A percentile compares a stretch with the other conserved stretches of the same genome.
phyloP scores from a whole-genome alignment of 768 basidiomycete species.

The Hericium rajendrae region DNA sequence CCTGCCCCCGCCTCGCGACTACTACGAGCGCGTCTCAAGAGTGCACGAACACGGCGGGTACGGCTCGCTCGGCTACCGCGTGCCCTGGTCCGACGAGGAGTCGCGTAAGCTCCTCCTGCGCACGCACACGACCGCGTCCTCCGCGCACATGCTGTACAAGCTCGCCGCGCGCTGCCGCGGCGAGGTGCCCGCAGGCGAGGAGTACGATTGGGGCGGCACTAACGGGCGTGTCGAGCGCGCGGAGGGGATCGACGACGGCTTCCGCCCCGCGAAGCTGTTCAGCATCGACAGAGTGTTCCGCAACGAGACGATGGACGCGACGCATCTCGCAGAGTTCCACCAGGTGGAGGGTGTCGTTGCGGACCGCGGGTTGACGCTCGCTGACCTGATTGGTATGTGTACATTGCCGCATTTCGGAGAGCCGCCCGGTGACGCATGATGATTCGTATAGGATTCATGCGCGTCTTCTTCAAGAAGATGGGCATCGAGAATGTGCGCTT shows the following conservation, averaged over 20 bases:
- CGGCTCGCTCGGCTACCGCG: constrained; percentile 93
- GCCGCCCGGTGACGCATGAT: not conserved
- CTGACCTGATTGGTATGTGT: constrained; percentile 78
- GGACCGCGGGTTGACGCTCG: constrained; percentile 84
- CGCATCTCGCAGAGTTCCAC: constrained; percentile 97
- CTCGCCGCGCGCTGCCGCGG: constrained; percentile 79
- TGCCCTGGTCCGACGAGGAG: constrained; percentile 91
- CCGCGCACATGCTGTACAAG: constrained; percentile 88
- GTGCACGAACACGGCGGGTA: constrained; percentile 84
- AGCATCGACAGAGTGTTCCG: constrained; percentile 98
- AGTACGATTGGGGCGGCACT: constrained; percentile 18
- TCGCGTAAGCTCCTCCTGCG: constrained; percentile 86
- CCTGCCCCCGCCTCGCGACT: constrained; percentile 65
- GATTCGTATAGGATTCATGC: constrained; percentile 76
- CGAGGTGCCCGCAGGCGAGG: constrained; percentile 32
- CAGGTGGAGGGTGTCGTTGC: constrained; percentile 99
- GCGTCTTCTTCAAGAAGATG: constrained; percentile 97
- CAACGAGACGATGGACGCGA: constrained; percentile 97
- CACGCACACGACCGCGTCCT: constrained; percentile 95
- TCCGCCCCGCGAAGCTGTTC: constrained; percentile 89
- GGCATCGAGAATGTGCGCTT: constrained; percentile 89
- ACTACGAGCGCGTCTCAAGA: constrained; percentile 76
- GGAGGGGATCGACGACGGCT: constrained; percentile 49
- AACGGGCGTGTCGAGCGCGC: constrained; percentile 29
- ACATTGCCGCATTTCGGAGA: not conserved